Evolutionary conservation across 2,329 filamentous ascomycete species (phyloP), one percentile per base, ranked within the genome.

Genomic region (Paecilomyces fulvus): DNA sequence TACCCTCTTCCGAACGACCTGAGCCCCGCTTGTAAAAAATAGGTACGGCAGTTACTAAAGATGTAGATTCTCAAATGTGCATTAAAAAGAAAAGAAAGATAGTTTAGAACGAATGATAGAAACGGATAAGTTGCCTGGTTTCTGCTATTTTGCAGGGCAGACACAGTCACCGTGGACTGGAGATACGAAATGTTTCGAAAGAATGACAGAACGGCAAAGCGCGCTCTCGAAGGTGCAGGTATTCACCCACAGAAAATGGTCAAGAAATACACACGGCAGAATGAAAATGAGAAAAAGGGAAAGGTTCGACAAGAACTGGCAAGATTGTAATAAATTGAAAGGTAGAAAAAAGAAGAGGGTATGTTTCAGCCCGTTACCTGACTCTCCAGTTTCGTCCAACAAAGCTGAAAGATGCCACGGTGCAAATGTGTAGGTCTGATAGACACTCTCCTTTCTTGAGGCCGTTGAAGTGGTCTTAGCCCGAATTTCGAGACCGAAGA

Each of bases 191-290:
- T 21, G 10, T n/a, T n/a, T n/a, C n/a, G 20, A 49, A 49, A 20
- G 48, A 23, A 23, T 23, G 25, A 49, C 12, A 20, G 25, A 12
- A 17, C 20, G 14, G 14, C 20, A 25, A 49, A 49, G 25, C n/a
- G 21, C 25, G 20, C 25, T 49, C 17, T n/a, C 2, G 20, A n/a
- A 49, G 33, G 9, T 49, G 48, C 10, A 49, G 10, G 11, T 28
- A 31, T 21, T 21, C 9, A 31, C 14, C 14, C 14, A 4, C 33
- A 43, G 10, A 31, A 37, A 25, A 55, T 21, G 54, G 53, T 43
- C 28, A 51, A 52, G 33, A 33, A 43, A 31, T 51, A 43, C 37
- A 30, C 30, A 54, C 23, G 55, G 9, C 55, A 53, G 33, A 51
- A 28, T 51, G 5, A 17, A 55, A 54, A 52, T 46, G 50, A 49